These are phyloP conservation scores for Suillus paluster DNA, from an alignment of 768 basidiomycete genomes.

Conservation along the genomic window DNA sequence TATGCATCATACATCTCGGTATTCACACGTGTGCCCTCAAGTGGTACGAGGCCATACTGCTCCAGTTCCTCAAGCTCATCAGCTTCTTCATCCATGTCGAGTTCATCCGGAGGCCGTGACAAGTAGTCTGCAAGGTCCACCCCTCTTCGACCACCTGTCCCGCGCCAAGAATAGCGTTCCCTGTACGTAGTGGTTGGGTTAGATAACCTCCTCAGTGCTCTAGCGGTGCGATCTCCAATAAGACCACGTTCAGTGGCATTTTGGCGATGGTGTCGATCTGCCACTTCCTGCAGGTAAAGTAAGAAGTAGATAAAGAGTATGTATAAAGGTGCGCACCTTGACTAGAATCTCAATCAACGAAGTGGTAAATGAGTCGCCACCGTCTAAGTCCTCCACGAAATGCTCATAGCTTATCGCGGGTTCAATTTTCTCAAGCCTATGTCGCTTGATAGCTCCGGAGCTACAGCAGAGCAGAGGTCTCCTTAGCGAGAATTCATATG, in stretches of 20 bases:
- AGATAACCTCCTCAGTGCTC: conserved; percentile 61
- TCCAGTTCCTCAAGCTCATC: conserved; percentile 53
- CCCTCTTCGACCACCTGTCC: conserved; percentile 32
- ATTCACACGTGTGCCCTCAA: conserved; percentile 61
- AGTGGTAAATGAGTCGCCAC: conserved; percentile 81
- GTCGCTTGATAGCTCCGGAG: conserved; percentile 72
- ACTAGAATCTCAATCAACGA: conserved; percentile 77
- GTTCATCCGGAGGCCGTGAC: conserved; percentile 55
- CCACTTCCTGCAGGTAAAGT: conserved; percentile 61
- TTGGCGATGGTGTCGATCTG: conserved; percentile 67
- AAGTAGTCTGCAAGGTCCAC: conserved; percentile 56
- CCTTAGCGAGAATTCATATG: not conserved
- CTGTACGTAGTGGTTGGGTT: conserved; percentile 59
- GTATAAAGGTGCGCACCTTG: conserved; percentile 54
- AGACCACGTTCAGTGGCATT: conserved; percentile 56
- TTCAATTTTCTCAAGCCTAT: conserved; percentile 66
- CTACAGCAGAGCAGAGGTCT: conserved; percentile 38
- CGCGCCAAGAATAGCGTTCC: conserved; percentile 43
- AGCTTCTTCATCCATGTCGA: conserved; percentile 70
- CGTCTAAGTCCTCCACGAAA: conserved; percentile 78
- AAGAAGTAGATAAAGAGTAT: not conserved
- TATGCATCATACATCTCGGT: conserved; percentile 71
- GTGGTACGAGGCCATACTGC: conserved; percentile 27
- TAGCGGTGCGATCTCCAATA: conserved; percentile 70
- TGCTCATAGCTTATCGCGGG: conserved; percentile 71